A percentile compares a stretch with the other conserved stretches of the same genome.
Conservation (phyloP, 2,329 filamentous ascomycete species). For the Nigrospora oryzae region DNA sequence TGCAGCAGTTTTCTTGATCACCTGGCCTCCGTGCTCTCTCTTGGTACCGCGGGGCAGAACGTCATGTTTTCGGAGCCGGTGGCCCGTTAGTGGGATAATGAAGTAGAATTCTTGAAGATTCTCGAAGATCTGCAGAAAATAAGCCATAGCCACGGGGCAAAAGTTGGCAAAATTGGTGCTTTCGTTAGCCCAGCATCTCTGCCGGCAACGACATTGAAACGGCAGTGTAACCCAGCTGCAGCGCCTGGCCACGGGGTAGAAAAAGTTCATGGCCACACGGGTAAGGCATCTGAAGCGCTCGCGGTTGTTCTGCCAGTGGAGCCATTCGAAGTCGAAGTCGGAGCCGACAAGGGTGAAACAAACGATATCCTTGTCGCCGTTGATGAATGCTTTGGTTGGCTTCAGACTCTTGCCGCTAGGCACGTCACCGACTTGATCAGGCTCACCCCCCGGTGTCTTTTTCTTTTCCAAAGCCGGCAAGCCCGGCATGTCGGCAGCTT, state of each 20-base stretch:
- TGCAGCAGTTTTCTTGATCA: neutral
- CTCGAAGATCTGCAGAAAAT: constrained; percentile 16
- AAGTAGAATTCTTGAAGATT: constrained; percentile 20
- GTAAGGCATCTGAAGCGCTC: neutral
- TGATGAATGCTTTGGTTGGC: neutral
- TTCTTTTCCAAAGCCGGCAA: no score
- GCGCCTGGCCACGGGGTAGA: neutral
- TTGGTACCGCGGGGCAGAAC: neutral
- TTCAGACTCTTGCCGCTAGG: neutral
- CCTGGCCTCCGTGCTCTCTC: neutral
- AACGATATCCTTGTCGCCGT: constrained; percentile 1
- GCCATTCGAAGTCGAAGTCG: constrained; percentile 1
- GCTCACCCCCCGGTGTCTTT: neutral
- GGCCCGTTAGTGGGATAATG: constrained; percentile 8
- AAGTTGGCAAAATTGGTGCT: no score
- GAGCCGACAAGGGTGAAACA: constrained; percentile 3
- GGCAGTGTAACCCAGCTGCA: neutral
- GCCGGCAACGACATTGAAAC: neutral
- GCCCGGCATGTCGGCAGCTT: neutral
- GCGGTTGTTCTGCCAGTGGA: neutral
- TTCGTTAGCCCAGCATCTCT: neutral
- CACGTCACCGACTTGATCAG: neutral
- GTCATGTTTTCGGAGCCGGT: neutral
- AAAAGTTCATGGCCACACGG: constrained; percentile 2
- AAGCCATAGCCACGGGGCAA: constrained; percentile 10